phyloP scores from a whole-genome alignment of 2,329 filamentous ascomycete genomes.

The Colletotrichum sp. region DNA sequence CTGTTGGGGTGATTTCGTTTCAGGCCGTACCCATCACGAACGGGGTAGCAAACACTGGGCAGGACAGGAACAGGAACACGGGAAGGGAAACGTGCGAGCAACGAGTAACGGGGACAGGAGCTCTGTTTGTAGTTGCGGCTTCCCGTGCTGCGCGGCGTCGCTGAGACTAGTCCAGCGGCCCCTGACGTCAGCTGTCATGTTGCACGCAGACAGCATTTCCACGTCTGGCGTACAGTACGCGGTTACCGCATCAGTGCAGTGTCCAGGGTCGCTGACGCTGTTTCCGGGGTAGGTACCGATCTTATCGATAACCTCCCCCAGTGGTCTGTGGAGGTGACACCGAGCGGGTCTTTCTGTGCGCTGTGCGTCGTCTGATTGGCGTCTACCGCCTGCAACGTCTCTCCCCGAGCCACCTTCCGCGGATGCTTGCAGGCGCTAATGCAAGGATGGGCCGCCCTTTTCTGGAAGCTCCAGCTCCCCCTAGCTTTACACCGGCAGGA shows the following conservation, averaged over 20 bases:
- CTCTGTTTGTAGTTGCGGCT: slow-evolving; percentile 19
- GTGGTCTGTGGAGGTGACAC: not conserved
- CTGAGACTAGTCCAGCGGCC: not conserved
- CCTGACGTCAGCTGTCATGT: slow-evolving; percentile 17
- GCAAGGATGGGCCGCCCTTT: slow-evolving; percentile 17
- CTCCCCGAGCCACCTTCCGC: slow-evolving; percentile 2
- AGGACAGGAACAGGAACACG: not conserved
- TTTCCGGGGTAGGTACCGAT: not conserved
- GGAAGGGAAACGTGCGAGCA: not conserved
- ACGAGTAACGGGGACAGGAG: not conserved
- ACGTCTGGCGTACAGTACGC: not conserved
- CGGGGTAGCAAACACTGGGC: slow-evolving; percentile 1
- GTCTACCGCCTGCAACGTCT: not conserved
- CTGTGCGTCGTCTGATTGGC: slow-evolving; percentile 3
- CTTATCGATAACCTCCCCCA: slow-evolving; percentile 15
- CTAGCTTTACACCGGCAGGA: not conserved
- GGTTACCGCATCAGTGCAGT: slow-evolving; percentile 8
- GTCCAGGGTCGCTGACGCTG: slow-evolving; percentile 1
- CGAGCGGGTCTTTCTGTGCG: not conserved
- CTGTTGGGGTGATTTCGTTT: not conserved
- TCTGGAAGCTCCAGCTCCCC: slow-evolving; percentile 15
- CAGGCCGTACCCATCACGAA: not conserved
- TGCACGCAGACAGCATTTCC: not conserved
- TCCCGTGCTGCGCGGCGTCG: not conserved
- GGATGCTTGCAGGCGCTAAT: slow-evolving; percentile 19